Percentiles rank a stretch among this genome's conserved stretches.
phyloP scores from a whole-genome alignment of 305 asterid species.

The Withania somnifera region DNA sequence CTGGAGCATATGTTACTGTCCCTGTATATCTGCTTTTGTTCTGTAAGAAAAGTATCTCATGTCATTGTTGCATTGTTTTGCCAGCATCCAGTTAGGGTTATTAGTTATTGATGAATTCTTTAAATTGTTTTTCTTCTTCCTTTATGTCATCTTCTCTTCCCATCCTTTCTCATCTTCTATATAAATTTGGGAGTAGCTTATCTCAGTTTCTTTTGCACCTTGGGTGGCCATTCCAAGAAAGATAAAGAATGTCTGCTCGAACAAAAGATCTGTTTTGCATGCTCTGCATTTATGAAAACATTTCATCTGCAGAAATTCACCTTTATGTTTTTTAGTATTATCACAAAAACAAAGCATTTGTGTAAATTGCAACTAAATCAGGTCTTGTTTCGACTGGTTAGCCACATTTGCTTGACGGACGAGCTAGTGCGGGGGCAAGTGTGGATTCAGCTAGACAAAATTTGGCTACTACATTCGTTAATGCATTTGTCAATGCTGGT shows the following conservation, averaged over 20 bases:
- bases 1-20: not conserved
- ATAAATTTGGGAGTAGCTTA: not conserved
- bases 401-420: slow-evolving; percentile 97
- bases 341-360: not conserved
- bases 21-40: not conserved
- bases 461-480: slow-evolving; percentile 97
- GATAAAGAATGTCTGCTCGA: not conserved
- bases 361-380: not conserved
- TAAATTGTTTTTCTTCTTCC: not conserved
- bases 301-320: not conserved
- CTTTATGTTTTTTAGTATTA: not conserved
- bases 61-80: not conserved
- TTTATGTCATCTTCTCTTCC: not conserved
- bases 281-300: not conserved
- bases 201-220: slow-evolving; percentile 1
- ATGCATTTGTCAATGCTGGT: slow-evolving; percentile 98
- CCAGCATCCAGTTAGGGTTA: not conserved
- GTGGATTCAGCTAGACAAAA: slow-evolving; percentile 97
- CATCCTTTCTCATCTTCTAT: not conserved
- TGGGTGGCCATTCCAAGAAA: not conserved
- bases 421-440: slow-evolving; percentile 77
- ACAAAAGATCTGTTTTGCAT: not conserved
- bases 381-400: slow-evolving; percentile 8
- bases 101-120: not conserved
- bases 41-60: not conserved